phyloP scores from a whole-genome alignment of 169 alveolate species.

The Plasmodium vivax region DNA sequence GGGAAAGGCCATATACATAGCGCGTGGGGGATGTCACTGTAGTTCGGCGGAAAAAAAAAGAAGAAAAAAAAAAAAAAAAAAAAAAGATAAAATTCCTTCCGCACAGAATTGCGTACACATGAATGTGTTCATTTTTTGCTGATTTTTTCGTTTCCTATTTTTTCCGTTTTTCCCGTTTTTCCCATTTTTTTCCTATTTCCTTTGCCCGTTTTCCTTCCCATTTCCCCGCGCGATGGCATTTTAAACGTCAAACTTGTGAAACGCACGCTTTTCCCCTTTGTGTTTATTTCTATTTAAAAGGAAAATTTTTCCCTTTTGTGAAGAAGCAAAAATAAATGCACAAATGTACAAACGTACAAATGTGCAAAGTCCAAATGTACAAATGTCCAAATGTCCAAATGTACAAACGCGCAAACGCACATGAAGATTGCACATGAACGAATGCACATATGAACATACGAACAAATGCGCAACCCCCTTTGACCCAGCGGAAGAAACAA shows the following conservation, averaged over 20 bases:
- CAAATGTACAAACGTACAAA: too few species aligned
- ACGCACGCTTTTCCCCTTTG: conserved; percentile 3
- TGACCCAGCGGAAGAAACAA: neutral
- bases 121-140: conserved; percentile 3
- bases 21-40: neutral
- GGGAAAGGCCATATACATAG: neutral
- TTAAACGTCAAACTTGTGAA: neutral
- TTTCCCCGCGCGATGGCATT: conserved; percentile 9
- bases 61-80: neutral
- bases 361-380: too few species aligned
- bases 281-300: conserved; percentile 35
- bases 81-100: conserved; percentile 10
- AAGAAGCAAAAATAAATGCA: conserved; percentile 11
- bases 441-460: neutral
- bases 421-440: too few species aligned
- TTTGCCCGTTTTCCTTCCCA: neutral
- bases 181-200: neutral
- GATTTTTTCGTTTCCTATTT: neutral
- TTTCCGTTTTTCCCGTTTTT: neutral
- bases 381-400: neutral
- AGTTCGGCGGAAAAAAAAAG: neutral
- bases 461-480: neutral
- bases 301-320: conserved; percentile 15
- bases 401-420: neutral
- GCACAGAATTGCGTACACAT: conserved; percentile 18